Conservation (phyloP, 441 rosid species). For the Euphorbia schlechtendalii region DNA sequence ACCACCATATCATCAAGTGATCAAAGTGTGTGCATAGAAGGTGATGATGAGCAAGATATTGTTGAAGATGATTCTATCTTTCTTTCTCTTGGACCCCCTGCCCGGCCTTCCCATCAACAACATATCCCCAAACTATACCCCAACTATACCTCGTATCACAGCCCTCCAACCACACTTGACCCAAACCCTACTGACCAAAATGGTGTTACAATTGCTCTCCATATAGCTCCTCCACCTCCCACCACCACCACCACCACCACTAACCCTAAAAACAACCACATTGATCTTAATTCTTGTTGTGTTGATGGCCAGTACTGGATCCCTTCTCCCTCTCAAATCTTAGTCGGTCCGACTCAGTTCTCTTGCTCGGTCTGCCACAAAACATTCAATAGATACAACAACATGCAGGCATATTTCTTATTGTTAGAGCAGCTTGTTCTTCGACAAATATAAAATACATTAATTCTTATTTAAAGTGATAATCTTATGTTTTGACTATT, state of each 20-base stretch:
- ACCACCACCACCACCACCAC: constrained; percentile 14
- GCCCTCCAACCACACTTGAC: constrained; percentile 12
- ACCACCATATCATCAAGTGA: constrained; percentile 34
- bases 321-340: constrained; percentile 77
- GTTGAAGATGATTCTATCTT: constrained; percentile 50
- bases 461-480: too few species aligned
- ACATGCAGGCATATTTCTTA: constrained; percentile 58
- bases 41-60: constrained; percentile 33
- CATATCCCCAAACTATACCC: background rate
- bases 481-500: background rate
- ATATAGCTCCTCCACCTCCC: constrained; percentile 46
- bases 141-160: constrained; percentile 21
- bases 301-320: constrained; percentile 54
- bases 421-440: background rate
- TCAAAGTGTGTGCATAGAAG: constrained; percentile 31
- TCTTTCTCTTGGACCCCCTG: constrained; percentile 77
- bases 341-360: constrained; percentile 86
- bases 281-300: constrained; percentile 39
- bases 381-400: constrained; percentile 82
- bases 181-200: constrained; percentile 12
- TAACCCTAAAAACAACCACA: constrained; percentile 25
- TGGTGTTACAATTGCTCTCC: constrained; percentile 64
- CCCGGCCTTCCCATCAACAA: constrained; percentile 23
- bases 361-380: constrained; percentile 81
- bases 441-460: background rate